Conservation (phyloP, 1,284 basidiomycete genomes). For the Pholiota adiposa region DNA sequence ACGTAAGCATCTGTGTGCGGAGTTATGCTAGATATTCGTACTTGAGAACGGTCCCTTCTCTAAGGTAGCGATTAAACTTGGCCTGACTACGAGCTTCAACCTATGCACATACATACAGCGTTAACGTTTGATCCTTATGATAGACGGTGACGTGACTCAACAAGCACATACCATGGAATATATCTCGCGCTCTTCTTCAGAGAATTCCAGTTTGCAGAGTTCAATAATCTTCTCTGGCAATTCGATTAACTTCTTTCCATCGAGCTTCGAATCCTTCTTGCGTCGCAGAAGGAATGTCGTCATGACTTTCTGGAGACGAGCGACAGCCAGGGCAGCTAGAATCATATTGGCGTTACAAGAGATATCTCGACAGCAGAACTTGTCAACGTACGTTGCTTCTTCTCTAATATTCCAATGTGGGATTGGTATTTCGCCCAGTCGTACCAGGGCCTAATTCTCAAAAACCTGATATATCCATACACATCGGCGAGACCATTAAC, state of each 20-base stretch:
- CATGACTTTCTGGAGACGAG: slow-evolving; percentile 56
- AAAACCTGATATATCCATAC: slow-evolving; percentile 56
- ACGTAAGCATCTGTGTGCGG: background rate
- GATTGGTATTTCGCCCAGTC: slow-evolving; percentile 53
- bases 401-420: slow-evolving; percentile 47
- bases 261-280: slow-evolving; percentile 57
- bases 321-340: slow-evolving; percentile 50
- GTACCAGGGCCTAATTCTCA: slow-evolving; percentile 54
- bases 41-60: slow-evolving; percentile 62
- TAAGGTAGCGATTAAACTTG: slow-evolving; percentile 61
- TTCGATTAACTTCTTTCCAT: slow-evolving; percentile 64
- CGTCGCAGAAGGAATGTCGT: slow-evolving; percentile 53
- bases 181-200: slow-evolving; percentile 58
- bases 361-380: background rate
- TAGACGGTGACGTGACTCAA: background rate
- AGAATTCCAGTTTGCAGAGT: slow-evolving; percentile 53
- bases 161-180: slow-evolving; percentile 47
- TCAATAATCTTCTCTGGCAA: slow-evolving; percentile 58
- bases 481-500: slow-evolving; percentile 56
- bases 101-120: slow-evolving; percentile 28
- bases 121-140: background rate
- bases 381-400: slow-evolving; percentile 45
- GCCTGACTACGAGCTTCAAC: slow-evolving; percentile 59
- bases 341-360: background rate
- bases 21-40: slow-evolving; percentile 19